phyloP scores from a whole-genome alignment of 108 stramenopile species.

The Cyclotella cryptica region DNA sequence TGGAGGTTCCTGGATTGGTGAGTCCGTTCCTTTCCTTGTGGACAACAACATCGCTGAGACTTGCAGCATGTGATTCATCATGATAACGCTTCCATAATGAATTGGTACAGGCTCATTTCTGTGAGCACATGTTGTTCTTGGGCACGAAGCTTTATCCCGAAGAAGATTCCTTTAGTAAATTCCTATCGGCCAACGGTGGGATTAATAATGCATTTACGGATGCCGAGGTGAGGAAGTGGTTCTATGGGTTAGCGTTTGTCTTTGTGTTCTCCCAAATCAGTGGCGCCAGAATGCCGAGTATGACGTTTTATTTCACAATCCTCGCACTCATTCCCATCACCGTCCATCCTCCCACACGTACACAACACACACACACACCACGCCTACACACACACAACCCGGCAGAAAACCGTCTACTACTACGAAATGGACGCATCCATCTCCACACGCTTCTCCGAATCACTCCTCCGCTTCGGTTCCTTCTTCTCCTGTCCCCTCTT shows the following conservation, averaged over 20 bases:
- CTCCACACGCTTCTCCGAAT: slow-evolving; percentile 72
- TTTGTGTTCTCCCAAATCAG: neutral
- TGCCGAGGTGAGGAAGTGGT: slow-evolving; percentile 52
- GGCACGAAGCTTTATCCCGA: slow-evolving; percentile 89
- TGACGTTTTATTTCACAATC: neutral
- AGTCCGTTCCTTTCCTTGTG: slow-evolving; percentile 63
- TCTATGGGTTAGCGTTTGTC: neutral
- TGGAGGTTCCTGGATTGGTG: slow-evolving; percentile 87
- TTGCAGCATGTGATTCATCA: too few relatives aligned
- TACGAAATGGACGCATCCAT: slow-evolving; percentile 83
- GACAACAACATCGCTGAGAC: too few relatives aligned
- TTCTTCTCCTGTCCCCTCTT: slow-evolving; percentile 95
- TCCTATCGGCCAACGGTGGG: slow-evolving; percentile 81
- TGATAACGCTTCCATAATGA: too few relatives aligned
- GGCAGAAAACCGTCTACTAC: slow-evolving; percentile 90
- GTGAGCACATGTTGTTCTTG: slow-evolving; percentile 89
- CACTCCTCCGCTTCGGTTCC: slow-evolving; percentile 85
- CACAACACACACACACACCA: too few relatives aligned
- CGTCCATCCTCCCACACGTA: neutral
- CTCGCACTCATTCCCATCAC: neutral
- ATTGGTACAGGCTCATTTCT: slow-evolving; percentile 63
- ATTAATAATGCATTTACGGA: slow-evolving; percentile 92
- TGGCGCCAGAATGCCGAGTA: too few relatives aligned
- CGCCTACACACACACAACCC: too few relatives aligned
- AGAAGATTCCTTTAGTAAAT: slow-evolving; percentile 82